phyloP scores from a whole-genome alignment of 2,329 filamentous ascomycete genomes.

The Emmonsiellopsis sp. region DNA sequence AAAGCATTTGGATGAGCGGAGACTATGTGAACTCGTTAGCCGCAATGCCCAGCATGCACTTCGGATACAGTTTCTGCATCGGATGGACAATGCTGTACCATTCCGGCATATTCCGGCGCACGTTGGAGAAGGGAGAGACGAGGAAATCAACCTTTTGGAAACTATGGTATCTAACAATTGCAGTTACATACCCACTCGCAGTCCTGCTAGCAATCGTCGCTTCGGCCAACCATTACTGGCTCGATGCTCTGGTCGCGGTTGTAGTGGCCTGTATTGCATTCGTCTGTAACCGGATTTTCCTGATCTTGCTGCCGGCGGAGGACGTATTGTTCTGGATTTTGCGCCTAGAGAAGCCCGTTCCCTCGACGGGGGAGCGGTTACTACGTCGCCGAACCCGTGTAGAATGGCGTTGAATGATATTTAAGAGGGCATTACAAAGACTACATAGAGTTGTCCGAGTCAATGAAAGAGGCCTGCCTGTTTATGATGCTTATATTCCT shows the following conservation, averaged over 20 bases:
- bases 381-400: conserved; percentile 3
- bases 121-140: conserved; percentile 31
- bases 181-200: conserved; percentile 40
- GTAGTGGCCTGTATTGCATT: conserved; percentile 41
- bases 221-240: conserved; percentile 51
- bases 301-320: conserved; percentile 43
- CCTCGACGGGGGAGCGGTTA: conserved; percentile 37
- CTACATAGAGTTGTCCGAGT: too few species aligned
- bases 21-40: conserved; percentile 51
- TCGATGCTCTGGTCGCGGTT: conserved; percentile 44
- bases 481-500: too few species aligned
- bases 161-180: conserved; percentile 35
- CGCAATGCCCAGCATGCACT: conserved; percentile 50
- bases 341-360: conserved; percentile 43
- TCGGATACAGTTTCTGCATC: conserved; percentile 47
- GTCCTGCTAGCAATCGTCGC: conserved; percentile 46
- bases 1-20: conserved; percentile 45
- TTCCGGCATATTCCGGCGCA: conserved; percentile 39
- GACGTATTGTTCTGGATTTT: conserved; percentile 40
- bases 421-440: too few species aligned
- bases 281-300: conserved; percentile 40
- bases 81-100: conserved; percentile 46
- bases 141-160: conserved; percentile 34
- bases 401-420: not conserved
- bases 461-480: too few species aligned